These are phyloP conservation scores for Zizania palustris DNA, from an alignment of 202 grass and related monocot species.

Conservation along the genomic window DNA sequence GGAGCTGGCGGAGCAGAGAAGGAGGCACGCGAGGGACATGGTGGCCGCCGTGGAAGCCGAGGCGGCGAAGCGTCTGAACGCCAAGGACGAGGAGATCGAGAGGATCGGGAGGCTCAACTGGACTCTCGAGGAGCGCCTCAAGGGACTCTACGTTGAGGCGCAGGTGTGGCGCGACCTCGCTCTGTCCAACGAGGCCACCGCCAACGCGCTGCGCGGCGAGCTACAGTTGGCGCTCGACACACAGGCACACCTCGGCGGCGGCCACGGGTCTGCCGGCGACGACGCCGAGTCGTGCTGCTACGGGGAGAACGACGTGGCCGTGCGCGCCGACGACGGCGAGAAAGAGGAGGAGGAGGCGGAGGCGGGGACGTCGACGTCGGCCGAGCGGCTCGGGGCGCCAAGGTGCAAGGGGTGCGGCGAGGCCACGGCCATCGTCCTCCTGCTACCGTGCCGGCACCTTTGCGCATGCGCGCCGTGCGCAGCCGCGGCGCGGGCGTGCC, in stretches of 20 bases:
- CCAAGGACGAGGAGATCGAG: slow-evolving; percentile 60
- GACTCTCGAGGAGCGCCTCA: slow-evolving; percentile 56
- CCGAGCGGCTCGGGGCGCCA: background rate
- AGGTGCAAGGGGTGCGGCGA: slow-evolving; percentile 54
- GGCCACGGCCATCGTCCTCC: slow-evolving; percentile 52
- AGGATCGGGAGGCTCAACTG: slow-evolving; percentile 54
- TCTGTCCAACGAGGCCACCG: slow-evolving; percentile 56
- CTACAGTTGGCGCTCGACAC: slow-evolving; percentile 50
- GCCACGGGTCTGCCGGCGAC: background rate
- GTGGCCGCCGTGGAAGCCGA: slow-evolving; percentile 43
- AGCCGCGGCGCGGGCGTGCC: slow-evolving; percentile 50
- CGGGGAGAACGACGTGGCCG: slow-evolving; percentile 44
- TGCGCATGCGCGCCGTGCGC: slow-evolving; percentile 70
- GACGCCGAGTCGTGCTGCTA: slow-evolving; percentile 83
- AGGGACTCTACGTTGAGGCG: slow-evolving; percentile 46
- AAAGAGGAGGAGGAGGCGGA: slow-evolving; percentile 19
- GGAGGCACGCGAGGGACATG: slow-evolving; percentile 42
- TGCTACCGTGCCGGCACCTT: slow-evolving; percentile 86
- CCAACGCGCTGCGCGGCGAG: slow-evolving; percentile 50
- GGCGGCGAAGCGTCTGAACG: slow-evolving; percentile 53
- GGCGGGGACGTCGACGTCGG: background rate
- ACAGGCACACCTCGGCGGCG: slow-evolving; percentile 6
- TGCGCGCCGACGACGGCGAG: background rate
- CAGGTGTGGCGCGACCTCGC: slow-evolving; percentile 76
- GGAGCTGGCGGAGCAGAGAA: slow-evolving; percentile 55